Evolutionary conservation across 1,139 yeast species (phyloP).

Genomic region (Eremothecium gossypii): DNA sequence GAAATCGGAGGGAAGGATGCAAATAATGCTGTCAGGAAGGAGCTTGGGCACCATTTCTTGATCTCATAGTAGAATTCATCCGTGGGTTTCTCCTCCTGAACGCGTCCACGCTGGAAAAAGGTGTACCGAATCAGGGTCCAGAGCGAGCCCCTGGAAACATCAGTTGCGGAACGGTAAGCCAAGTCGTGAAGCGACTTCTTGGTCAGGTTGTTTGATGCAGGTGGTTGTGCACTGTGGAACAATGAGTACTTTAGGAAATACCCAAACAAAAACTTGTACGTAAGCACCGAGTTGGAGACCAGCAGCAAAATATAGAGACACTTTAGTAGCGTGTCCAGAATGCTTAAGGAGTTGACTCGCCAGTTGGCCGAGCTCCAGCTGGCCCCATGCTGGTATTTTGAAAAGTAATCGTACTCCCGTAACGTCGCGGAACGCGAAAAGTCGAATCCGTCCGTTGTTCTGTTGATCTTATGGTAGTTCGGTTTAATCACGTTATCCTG

Average conservation of each 20-base stretch:
- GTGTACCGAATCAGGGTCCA: conserved; percentile 18
- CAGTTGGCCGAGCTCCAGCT: conserved; percentile 5
- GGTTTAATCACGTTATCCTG: conserved; percentile 29
- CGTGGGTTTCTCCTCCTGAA: conserved; percentile 23
- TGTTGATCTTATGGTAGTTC: conserved; percentile 20
- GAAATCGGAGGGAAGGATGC: conserved; percentile 53
- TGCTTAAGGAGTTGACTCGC: conserved; percentile 8
- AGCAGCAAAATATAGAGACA: conserved; percentile 10
- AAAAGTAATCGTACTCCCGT: conserved; percentile 24
- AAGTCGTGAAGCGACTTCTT: conserved; percentile 17
- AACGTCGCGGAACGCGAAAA: conserved; percentile 23
- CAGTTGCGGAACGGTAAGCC: conserved; percentile 18
- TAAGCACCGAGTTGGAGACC: conserved; percentile 10
- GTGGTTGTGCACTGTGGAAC: conserved; percentile 13
- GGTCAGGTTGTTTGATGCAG: conserved; percentile 17
- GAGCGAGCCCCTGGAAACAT: conserved; percentile 14
- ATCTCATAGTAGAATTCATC: conserved; percentile 40
- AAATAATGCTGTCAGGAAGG: conserved; percentile 39
- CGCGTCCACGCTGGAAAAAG: conserved; percentile 13
- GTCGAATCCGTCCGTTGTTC: conserved; percentile 22
- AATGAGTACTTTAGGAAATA: conserved; percentile 18
- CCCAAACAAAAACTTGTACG: conserved; percentile 17
- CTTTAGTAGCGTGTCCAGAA: conserved; percentile 12
- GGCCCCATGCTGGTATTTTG: conserved; percentile 8
- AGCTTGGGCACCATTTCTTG: conserved; percentile 51